phyloP scores from a whole-genome alignment of 306 rosid species.

The Senna siamea region DNA sequence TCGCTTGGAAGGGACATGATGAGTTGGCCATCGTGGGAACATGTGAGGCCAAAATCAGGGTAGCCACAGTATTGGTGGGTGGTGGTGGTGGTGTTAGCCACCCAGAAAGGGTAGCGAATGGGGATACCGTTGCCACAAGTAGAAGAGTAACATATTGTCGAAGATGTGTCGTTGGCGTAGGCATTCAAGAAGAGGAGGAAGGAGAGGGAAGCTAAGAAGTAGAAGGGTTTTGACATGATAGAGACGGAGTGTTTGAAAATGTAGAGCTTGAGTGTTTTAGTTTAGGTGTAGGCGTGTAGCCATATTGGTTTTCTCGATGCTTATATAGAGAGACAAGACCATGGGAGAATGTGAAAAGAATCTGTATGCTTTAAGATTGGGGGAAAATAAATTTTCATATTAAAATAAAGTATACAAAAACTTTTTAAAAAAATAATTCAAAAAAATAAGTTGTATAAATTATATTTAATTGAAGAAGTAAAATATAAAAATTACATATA shows the following conservation, averaged over 20 bases:
- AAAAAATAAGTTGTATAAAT: too few relatives aligned
- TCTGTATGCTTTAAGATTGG: not conserved
- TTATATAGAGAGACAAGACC: not conserved
- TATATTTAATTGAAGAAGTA: too few relatives aligned
- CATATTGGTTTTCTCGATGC: not conserved
- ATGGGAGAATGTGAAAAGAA: slow-evolving; percentile 38
- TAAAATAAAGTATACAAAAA: too few relatives aligned
- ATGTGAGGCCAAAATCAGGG: slow-evolving; percentile 34
- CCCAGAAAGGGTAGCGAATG: slow-evolving; percentile 49
- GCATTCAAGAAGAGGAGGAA: slow-evolving; percentile 11
- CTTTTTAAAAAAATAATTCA: too few relatives aligned
- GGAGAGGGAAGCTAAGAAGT: slow-evolving; percentile 15
- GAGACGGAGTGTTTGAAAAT: not conserved
- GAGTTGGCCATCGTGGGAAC: not conserved
- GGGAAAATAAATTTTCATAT: not conserved
- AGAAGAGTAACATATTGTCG: slow-evolving; percentile 27
- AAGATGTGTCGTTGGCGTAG: not conserved
- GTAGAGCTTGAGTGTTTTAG: too few relatives aligned
- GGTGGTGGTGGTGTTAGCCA: not conserved
- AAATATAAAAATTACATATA: too few relatives aligned
- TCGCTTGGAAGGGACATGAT: slow-evolving; percentile 28
- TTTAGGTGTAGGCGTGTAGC: not conserved
- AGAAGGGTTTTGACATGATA: slow-evolving; percentile 32
- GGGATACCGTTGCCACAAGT: slow-evolving; percentile 25
- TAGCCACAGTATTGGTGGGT: slow-evolving; percentile 35